phyloP scores from a whole-genome alignment of 2,329 filamentous ascomycete species.

The Thelonectria discophora region DNA sequence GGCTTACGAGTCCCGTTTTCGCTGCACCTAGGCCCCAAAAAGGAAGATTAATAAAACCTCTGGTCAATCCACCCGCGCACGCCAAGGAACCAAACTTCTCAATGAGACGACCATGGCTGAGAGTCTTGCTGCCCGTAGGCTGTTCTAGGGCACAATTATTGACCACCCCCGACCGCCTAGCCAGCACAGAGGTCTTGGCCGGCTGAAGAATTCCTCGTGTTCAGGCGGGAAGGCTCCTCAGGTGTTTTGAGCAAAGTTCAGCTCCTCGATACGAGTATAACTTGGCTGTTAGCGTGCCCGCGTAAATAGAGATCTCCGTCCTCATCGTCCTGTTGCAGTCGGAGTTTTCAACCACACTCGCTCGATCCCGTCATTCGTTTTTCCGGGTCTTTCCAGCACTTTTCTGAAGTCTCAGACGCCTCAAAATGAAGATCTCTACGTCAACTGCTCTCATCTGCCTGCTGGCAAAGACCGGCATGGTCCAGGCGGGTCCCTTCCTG shows the following conservation, averaged over 20 bases:
- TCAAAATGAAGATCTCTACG: conserved; percentile 32
- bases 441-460: conserved; percentile 29
- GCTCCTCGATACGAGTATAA: conserved; percentile 1
- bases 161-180: conserved; percentile 15
- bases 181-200: conserved; percentile 23
- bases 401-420: not conserved
- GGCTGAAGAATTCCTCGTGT: conserved; percentile 34
- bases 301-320: conserved; percentile 36
- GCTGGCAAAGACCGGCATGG: conserved; percentile 30
- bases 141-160: conserved; percentile 17
- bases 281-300: conserved; percentile 27
- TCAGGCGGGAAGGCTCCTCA: conserved; percentile 15
- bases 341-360: conserved; percentile 17
- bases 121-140: conserved; percentile 14
- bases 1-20: conserved; percentile 9
- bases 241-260: not conserved
- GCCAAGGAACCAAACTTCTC: not conserved
- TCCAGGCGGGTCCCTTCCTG: conserved; percentile 32
- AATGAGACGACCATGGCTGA: conserved; percentile 14
- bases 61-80: conserved; percentile 13
- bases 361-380: conserved; percentile 29
- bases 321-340: conserved; percentile 23
- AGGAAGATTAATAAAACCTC: conserved; percentile 1
- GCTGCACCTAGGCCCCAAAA: conserved; percentile 2
- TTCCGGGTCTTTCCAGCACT: conserved; percentile 4